Evolutionary conservation across 2,329 filamentous ascomycete species (phyloP), one percentile per base, ranked within the genome.

Genomic region (Fusarium pininemorale): DNA sequence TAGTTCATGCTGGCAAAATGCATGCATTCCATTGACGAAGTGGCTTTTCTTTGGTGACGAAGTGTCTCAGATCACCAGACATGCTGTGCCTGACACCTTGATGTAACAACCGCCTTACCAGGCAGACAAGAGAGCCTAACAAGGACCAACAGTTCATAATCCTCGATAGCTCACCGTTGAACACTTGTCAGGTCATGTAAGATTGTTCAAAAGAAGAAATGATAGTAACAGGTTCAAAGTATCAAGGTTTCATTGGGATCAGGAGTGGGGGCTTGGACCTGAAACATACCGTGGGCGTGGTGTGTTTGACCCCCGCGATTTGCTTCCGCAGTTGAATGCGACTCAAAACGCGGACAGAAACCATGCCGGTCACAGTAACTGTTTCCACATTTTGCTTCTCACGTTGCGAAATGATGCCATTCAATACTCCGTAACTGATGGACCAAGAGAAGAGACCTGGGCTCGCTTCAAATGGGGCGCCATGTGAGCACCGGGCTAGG

Each of bases 321-420:
- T 77, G 66, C 73, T 75, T 78, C 60, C 63, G 50, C 14, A 60
- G 54, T 48, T 53, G 30, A 72, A 58, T 58, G 48, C 63, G 61
- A 62, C 56, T 59, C 68, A 53, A 70, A 63, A 69, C 63, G 69
- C 59, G 61, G 44, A 26, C 53, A 69, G 44, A 63, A 41, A 45
- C 64, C 42, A 61, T 54, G 60, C 67, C 73, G 72, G 69, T 44
- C 73, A 67, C 69, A 77, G 69, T 53, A 66, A 66, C 24, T 69
- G 69, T 68, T 74, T 72, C 67, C 63, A 57, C 61, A 65, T 60
- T 56, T 76, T 77, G 66, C 74, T 70, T 77, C 45, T 73, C 56
- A 32, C 54, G 63, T 59, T 26, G 70, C 45, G 47, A 63, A 73
- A 74, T 77, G 68, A 75, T 78, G 76, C 76, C 68, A 78, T 77